Base-by-base conservation (phyloP, 176 grass and related monocot species). In the Cenchrus fungigraminus region DNA sequence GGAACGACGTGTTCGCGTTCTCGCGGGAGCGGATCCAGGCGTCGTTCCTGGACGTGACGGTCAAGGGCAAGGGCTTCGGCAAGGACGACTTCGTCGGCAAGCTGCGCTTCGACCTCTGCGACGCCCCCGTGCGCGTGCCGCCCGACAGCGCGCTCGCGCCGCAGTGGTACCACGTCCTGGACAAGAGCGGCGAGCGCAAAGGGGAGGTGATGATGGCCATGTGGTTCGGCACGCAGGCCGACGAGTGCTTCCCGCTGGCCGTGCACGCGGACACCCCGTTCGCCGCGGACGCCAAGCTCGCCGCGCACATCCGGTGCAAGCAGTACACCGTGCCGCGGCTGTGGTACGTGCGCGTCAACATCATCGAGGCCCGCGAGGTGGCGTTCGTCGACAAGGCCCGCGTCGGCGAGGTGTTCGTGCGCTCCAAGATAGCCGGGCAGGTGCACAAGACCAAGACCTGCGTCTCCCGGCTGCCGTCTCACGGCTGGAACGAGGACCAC, bases 1-100 rank as follows among this genome's bases (percentile, higher is more conserved):
- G 93, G 93, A 88, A 86, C 88, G 87, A 92, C 86, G 93, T 92
- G 17, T 90, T 95, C 79, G 90, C 87, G 22, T 92, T 95, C 79
- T 90, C 90, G 29, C 81, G 81, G 80, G 87, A 95, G 74, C 62
- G 84, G 29, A 79, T 86, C 7, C 79, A 76, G 59, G 83, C 81
- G 28, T 14, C 85, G 71, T 84, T 80, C 65, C 60, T 95, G 65
- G 72, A 83, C 65, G 80, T 93, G 61, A 2, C 15, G 51, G 46
- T 90, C 51, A 56, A 79, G 0, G 88, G 88, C 49, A 88, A 71
- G 74, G 90, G 79, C 78, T 79, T 90, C 68, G 84, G 50, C 74
- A 90, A 85, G 72, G 85, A 86, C 16, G 90, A 92, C 17, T 81
- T 63, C 63, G 85, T 92, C 51, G 93, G 93, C 10, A 61, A 51